phyloP scores from a whole-genome alignment of 768 basidiomycete genomes.

The Boletus sp. region DNA sequence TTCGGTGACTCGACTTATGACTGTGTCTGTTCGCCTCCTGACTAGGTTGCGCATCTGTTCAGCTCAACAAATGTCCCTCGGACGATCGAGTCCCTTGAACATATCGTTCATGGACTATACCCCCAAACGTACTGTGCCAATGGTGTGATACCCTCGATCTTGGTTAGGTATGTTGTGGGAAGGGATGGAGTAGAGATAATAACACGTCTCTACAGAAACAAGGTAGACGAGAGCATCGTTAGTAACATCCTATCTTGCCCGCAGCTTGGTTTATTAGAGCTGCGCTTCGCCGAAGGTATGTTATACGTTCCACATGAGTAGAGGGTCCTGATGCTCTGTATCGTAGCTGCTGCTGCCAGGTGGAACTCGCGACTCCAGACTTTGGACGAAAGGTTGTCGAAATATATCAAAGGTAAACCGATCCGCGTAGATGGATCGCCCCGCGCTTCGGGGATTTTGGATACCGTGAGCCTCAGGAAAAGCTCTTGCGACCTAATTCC shows the following conservation, averaged over 20 bases:
- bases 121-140: constrained; percentile 47
- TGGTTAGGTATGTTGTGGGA: constrained; percentile 47
- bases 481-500: neutral
- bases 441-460: constrained; percentile 68
- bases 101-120: constrained; percentile 73
- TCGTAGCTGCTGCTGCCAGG: constrained; percentile 56
- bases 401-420: constrained; percentile 64
- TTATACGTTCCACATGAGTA: neutral
- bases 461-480: constrained; percentile 46
- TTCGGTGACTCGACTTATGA: constrained; percentile 41
- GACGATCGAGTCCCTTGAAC: constrained; percentile 71
- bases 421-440: constrained; percentile 75
- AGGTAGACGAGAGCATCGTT: constrained; percentile 65
- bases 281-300: constrained; percentile 64
- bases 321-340: neutral
- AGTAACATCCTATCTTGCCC: constrained; percentile 70
- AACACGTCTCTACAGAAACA: constrained; percentile 44
- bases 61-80: constrained; percentile 76
- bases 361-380: constrained; percentile 61
- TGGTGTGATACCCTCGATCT: constrained; percentile 45
- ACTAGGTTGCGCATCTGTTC: neutral
- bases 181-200: neutral
- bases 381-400: constrained; percentile 64
- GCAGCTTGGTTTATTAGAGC: constrained; percentile 56
- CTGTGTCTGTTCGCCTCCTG: neutral